A percentile compares a stretch with the other conserved stretches of the same genome.
These are phyloP conservation scores for Liquidambar formosana DNA, from an alignment of 164 flowering plant genomes.

Conservation along the genomic window DNA sequence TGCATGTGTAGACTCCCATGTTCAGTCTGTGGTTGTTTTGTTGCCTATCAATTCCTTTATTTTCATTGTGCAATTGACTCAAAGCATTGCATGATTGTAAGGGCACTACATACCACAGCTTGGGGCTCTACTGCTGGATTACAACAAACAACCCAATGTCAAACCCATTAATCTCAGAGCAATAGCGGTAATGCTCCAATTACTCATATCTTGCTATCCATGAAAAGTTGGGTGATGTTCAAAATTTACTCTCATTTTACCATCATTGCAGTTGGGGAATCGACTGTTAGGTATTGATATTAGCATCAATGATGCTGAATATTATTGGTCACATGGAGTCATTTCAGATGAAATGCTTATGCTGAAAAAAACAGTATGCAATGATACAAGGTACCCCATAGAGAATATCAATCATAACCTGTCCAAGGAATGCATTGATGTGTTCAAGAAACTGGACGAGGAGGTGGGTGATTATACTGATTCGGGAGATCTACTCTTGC, in stretches of 20 bases:
- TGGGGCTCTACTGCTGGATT: conserved; percentile 35
- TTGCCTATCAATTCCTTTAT: too few relatives aligned
- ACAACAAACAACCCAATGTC: conserved; percentile 32
- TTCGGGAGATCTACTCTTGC: conserved; percentile 23
- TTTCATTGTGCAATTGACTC: too few relatives aligned
- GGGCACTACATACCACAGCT: conserved; percentile 56
- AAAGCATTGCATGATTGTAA: conserved; percentile 9
- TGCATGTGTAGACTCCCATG: too few relatives aligned
- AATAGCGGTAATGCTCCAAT: conserved; percentile 30
- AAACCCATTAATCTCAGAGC: conserved; percentile 42
- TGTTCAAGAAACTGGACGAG: conserved; percentile 25
- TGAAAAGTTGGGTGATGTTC: not conserved
- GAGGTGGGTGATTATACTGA: conserved; percentile 29
- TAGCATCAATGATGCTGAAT: conserved; percentile 27
- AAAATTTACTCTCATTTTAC: not conserved
- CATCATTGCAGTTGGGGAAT: conserved; percentile 34
- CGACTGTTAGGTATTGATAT: conserved; percentile 43
- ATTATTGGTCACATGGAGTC: conserved; percentile 45
- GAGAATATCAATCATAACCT: conserved; percentile 14
- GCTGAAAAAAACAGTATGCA: conserved; percentile 36
- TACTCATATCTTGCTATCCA: not conserved
- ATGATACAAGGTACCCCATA: conserved; percentile 20
- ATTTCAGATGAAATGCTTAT: conserved; percentile 30
- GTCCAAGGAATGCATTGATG: conserved; percentile 33
- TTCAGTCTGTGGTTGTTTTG: too few relatives aligned